These are phyloP conservation scores for Lactifluus pinguis DNA, from an alignment of 768 basidiomycete genomes.

Conservation along the genomic window DNA sequence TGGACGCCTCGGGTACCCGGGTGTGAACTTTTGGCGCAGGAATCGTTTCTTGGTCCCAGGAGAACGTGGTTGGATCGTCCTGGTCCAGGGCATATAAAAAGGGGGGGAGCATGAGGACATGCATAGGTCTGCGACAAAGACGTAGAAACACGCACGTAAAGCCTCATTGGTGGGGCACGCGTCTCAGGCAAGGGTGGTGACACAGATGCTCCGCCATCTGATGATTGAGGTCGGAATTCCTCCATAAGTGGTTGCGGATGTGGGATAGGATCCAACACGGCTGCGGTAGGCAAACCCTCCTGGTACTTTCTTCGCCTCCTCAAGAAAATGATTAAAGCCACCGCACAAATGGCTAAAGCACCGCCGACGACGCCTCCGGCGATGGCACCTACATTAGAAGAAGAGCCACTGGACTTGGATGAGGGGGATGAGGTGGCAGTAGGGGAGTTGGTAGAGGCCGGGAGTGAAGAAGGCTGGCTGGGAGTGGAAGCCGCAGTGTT, in stretches of 20 bases:
- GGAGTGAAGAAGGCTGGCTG: background rate
- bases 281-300: background rate
- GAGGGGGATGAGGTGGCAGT: background rate
- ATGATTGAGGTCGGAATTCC: no score
- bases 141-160: background rate
- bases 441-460: background rate
- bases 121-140: background rate
- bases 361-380: background rate
- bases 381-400: background rate
- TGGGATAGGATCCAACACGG: no score
- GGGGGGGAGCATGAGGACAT: background rate
- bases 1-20: background rate
- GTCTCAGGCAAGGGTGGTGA: background rate
- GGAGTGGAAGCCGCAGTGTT: background rate
- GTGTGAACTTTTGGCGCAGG: background rate
- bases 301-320: background rate
- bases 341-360: background rate
- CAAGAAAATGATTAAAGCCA: background rate
- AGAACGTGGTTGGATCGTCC: slow-evolving; percentile 1
- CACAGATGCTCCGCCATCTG: no score
- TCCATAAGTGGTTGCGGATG: background rate
- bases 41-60: background rate
- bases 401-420: background rate
- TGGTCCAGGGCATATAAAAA: background rate
- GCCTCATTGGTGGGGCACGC: background rate